Base-by-base conservation (phyloP, 306 rosid species). In the Inga leiocalycina region DNA sequence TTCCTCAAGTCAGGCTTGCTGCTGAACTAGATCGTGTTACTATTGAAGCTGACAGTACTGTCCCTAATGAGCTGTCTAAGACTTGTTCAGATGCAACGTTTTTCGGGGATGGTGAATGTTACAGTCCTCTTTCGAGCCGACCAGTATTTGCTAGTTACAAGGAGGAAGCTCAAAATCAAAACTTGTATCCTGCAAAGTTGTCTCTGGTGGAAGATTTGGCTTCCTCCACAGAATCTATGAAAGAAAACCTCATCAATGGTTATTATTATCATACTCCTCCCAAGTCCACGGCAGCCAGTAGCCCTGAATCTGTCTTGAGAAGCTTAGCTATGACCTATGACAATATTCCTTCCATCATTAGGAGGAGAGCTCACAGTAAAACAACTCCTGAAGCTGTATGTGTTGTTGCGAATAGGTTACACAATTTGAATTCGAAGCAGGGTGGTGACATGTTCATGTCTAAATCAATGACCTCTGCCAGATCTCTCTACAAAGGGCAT, bases 331-430 rank as follows among this genome's bases (percentile, higher is more conserved):
- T 85, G 92, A 87, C 82, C 46, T 89, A 87, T 72, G 79, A 83
- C 51, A 87, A 89, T 65, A 80, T 75, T 77, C 94, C 94, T 83
- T 90, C 94, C 35, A 92, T 90, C 67, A 81, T 89, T 70, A 87
- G 92, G 85, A 92, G 86, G 83, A 87, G 88, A 81, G 71, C 84
- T 71, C 24, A 83, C 51, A 74, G 75, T 35, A 87, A 79, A 51
- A 15, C 34, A 69, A 56, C 51, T 37, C 32, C 30, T 19, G 30
- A 69, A 24, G 34, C 35, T 24, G 22, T 37, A 19, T 16, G 64
- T 68, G 69, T 10, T 24, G 34, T 44, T 51, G 54, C 32, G 76
- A 70, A 82, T 56, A 74, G 65, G 57, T 75, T 46, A 1, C 66
- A 41, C 79, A 78, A 77, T 49, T 39, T 64, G 39, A 69, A 69